A percentile compares a stretch with the other conserved stretches of the same genome.
phyloP scores from a whole-genome alignment of 768 basidiomycete genomes.

The Goffeauzyma gilvescens region DNA sequence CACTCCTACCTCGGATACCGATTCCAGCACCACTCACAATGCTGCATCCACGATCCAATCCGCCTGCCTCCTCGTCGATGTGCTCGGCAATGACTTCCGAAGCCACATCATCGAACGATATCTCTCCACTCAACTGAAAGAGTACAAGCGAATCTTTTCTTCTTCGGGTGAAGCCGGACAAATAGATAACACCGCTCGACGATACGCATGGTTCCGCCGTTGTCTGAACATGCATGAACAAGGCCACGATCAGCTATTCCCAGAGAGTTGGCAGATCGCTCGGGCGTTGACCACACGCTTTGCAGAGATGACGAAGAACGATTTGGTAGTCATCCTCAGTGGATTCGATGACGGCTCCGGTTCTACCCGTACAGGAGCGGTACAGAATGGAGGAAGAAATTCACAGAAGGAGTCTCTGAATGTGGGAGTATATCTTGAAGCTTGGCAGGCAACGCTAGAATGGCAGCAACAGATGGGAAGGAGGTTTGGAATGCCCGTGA shows the following conservation, averaged over 20 bases:
- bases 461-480: constrained; percentile 66
- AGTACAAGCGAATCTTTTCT: constrained; percentile 88
- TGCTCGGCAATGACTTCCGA: constrained; percentile 64
- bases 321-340: background rate
- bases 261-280: constrained; percentile 65
- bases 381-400: too few species aligned
- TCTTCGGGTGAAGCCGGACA: constrained; percentile 84
- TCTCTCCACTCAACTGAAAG: constrained; percentile 71
- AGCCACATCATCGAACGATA: constrained; percentile 68
- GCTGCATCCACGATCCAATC: too few species aligned
- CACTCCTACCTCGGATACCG: too few species aligned
- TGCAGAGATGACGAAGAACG: constrained; percentile 70
- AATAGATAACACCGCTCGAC: constrained; percentile 75
- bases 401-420: constrained; percentile 57
- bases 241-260: constrained; percentile 67
- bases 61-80: constrained; percentile 78
- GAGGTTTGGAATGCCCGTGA: constrained; percentile 54
- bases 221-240: constrained; percentile 68
- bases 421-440: constrained; percentile 64
- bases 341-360: constrained; percentile 60
- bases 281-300: constrained; percentile 69
- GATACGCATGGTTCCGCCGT: constrained; percentile 89
- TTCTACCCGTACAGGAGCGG: too few species aligned
- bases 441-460: constrained; percentile 65
- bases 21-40: too few species aligned